Evolutionary conservation across 2,329 filamentous ascomycete genomes (phyloP).

Genomic region (Cadophora sp.): DNA sequence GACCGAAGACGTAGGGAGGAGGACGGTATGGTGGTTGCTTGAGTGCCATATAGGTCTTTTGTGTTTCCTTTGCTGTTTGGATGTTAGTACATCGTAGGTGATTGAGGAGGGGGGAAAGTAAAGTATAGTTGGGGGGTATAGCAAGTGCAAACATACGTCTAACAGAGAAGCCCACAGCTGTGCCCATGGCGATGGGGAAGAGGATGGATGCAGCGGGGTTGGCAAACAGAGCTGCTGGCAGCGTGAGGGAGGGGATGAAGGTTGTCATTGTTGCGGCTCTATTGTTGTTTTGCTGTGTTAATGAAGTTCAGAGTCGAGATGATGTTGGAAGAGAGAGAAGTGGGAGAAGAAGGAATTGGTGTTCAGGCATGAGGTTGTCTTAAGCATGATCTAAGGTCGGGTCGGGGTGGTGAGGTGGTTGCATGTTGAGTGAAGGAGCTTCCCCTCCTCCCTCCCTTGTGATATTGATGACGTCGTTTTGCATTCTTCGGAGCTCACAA

Average conservation of each 20-base stretch:
- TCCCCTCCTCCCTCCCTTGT: neutral
- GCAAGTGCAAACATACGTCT: slow-evolving; percentile 58
- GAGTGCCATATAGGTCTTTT: slow-evolving; percentile 68
- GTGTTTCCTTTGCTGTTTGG: slow-evolving; percentile 59
- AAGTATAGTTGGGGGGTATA: neutral
- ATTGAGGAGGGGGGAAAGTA: slow-evolving; percentile 12
- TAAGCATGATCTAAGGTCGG: slow-evolving; percentile 10
- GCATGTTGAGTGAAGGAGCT: slow-evolving; percentile 12
- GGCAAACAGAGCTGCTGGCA: slow-evolving; percentile 75
- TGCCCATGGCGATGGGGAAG: slow-evolving; percentile 76
- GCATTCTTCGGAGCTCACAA: neutral
- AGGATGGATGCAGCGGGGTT: slow-evolving; percentile 76
- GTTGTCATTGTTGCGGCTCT: slow-evolving; percentile 69
- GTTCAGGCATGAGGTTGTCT: slow-evolving; percentile 13
- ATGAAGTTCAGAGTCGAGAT: slow-evolving; percentile 9
- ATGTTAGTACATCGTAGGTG: slow-evolving; percentile 12
- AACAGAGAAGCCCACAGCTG: slow-evolving; percentile 73
- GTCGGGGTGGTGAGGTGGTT: neutral
- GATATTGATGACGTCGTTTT: slow-evolving; percentile 12
- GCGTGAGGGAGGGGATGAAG: slow-evolving; percentile 77
- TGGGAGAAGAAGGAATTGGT: neutral
- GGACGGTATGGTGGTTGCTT: slow-evolving; percentile 72
- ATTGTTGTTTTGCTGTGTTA: slow-evolving; percentile 10
- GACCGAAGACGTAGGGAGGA: slow-evolving; percentile 67
- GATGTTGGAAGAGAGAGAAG: slow-evolving; percentile 5